Percentiles rank a stretch among this genome's conserved stretches.
These are phyloP conservation scores for Pythium volutum DNA, from an alignment of 352 stramenopile species.

Conservation along the genomic window DNA sequence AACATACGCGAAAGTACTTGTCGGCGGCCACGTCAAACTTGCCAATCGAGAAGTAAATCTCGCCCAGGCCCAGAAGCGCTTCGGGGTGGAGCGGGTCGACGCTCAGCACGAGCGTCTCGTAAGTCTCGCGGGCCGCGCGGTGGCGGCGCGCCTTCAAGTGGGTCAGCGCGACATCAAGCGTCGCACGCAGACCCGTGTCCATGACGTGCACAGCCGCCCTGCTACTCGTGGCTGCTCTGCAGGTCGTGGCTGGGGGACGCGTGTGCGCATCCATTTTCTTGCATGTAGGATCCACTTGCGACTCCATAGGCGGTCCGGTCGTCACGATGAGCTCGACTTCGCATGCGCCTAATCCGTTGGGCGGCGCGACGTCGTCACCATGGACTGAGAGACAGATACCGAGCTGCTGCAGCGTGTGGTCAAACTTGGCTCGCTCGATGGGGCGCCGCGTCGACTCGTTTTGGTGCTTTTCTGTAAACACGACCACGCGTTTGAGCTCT, in stretches of 20 bases:
- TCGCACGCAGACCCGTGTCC: constrained; percentile 23
- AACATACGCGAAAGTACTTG: constrained; percentile 47
- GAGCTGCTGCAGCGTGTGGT: constrained; percentile 20
- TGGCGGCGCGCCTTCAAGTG: constrained; percentile 50
- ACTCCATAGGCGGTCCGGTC: not conserved
- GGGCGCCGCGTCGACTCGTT: constrained; percentile 24
- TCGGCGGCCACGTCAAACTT: constrained; percentile 35
- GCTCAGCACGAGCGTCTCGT: constrained; percentile 39
- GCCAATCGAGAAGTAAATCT: constrained; percentile 47
- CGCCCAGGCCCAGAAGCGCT: constrained; percentile 47
- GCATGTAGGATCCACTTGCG: not conserved
- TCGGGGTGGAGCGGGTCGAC: constrained; percentile 39
- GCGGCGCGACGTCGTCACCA: not conserved
- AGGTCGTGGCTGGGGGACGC: not conserved
- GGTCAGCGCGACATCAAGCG: constrained; percentile 37
- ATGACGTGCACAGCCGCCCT: not conserved
- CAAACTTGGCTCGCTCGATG: constrained; percentile 17
- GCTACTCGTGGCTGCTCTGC: not conserved
- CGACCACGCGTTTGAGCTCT: constrained; percentile 27
- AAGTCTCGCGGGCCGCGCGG: constrained; percentile 43
- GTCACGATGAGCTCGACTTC: constrained; percentile 26
- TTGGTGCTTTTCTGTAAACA: constrained; percentile 44
- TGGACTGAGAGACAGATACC: not conserved
- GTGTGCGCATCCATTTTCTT: not conserved
- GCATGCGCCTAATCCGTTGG: not conserved